Evolutionary conservation across 2,329 filamentous ascomycete genomes (phyloP).

Genomic region (Neofusicoccum ribis): DNA sequence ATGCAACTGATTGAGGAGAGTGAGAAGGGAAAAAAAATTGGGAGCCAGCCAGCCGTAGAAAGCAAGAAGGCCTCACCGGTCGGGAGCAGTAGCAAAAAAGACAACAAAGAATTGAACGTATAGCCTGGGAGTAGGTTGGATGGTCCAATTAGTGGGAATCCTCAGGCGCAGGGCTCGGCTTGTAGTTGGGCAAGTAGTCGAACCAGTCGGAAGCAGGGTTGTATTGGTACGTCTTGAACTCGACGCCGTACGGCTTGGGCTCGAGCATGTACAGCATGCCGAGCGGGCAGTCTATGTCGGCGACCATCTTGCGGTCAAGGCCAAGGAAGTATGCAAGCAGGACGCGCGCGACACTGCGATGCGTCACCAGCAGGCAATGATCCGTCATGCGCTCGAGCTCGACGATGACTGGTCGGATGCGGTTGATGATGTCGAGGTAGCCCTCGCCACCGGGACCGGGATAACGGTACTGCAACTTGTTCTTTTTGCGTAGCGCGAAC

Average conservation of each 20-base stretch:
- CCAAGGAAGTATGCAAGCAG: slow-evolving; percentile 97
- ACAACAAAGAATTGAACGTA: slow-evolving; percentile 5
- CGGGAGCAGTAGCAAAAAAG: slow-evolving; percentile 12
- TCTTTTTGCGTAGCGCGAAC: slow-evolving; percentile 72
- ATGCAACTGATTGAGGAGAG: not conserved
- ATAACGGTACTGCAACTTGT: slow-evolving; percentile 96
- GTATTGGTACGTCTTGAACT: slow-evolving; percentile 94
- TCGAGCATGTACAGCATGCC: slow-evolving; percentile 94
- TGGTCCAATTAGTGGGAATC: not conserved
- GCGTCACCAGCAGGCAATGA: slow-evolving; percentile 87
- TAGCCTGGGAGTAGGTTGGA: not conserved
- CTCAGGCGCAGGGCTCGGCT: slow-evolving; percentile 48
- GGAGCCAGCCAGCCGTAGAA: not conserved
- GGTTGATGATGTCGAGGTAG: slow-evolving; percentile 95
- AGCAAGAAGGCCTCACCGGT: not conserved
- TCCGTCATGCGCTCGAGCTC: slow-evolving; percentile 97
- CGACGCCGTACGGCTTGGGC: slow-evolving; percentile 95
- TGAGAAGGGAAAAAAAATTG: not conserved
- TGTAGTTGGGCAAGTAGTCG: slow-evolving; percentile 80
- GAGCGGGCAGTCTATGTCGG: slow-evolving; percentile 88
- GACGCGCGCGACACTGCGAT: slow-evolving; percentile 88
- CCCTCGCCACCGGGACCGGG: slow-evolving; percentile 94
- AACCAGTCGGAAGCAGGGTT: slow-evolving; percentile 78
- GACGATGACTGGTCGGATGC: slow-evolving; percentile 90
- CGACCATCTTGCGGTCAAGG: slow-evolving; percentile 84